A percentile compares a stretch with the other conserved stretches of the same genome.
phyloP scores from a whole-genome alignment of 2,329 filamentous ascomycete genomes.

The Beauveria rudraprayagi region DNA sequence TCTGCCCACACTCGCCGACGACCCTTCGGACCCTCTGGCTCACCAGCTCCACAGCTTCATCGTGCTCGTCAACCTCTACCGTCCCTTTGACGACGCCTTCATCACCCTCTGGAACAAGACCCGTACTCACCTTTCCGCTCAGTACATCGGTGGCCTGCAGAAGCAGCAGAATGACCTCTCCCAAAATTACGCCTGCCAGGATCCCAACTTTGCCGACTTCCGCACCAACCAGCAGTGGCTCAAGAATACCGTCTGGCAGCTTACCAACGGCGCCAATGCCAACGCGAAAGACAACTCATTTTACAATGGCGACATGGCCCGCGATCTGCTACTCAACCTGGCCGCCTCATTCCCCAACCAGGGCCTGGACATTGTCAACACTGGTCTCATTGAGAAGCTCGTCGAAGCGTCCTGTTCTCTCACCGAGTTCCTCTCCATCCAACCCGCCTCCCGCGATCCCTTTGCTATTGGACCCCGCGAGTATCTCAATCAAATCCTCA shows the following conservation, averaged over 20 bases:
- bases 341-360: conserved; percentile 64
- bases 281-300: conserved; percentile 42
- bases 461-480: conserved; percentile 64
- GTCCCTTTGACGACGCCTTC: conserved; percentile 57
- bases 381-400: conserved; percentile 72
- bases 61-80: conserved; percentile 54
- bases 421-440: conserved; percentile 62
- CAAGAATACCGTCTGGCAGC: conserved; percentile 55
- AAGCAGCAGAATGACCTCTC: conserved; percentile 53
- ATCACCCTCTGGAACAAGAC: conserved; percentile 61
- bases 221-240: conserved; percentile 57
- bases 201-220: conserved; percentile 47
- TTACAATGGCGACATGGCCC: conserved; percentile 54
- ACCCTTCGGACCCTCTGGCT: conserved; percentile 47
- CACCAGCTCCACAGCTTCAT: conserved; percentile 49
- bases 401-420: conserved; percentile 68
- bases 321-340: conserved; percentile 56
- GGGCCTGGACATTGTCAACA: conserved; percentile 66
- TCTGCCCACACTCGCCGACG: conserved; percentile 53
- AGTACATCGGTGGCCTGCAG: conserved; percentile 50
- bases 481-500: conserved; percentile 62
- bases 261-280: conserved; percentile 44
- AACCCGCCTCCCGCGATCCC: conserved; percentile 50
- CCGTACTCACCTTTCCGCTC: conserved; percentile 45
- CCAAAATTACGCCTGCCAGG: conserved; percentile 43